Conservation (phyloP, 2,329 filamentous ascomycete species). For the Penicillium polonicum region DNA sequence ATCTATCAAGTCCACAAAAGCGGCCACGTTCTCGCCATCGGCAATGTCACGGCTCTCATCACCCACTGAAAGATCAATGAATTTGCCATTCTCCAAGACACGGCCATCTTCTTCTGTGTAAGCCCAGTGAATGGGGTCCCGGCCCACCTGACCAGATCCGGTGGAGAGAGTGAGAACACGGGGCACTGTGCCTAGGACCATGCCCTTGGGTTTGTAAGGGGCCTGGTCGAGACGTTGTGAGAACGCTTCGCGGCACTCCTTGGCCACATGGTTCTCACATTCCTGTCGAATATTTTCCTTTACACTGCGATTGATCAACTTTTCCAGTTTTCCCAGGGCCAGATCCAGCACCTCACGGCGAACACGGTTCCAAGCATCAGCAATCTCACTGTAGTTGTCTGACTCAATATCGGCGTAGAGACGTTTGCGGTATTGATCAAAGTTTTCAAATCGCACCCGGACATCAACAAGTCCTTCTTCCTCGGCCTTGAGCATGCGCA, state of each 20-base stretch:
- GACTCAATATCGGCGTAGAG: conserved; percentile 84
- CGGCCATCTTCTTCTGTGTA: conserved; percentile 92
- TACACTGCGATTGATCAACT: conserved; percentile 82
- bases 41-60: conserved; percentile 66
- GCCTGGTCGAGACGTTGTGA: conserved; percentile 89
- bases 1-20: conserved; percentile 75
- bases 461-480: conserved; percentile 90
- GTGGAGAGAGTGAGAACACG: conserved; percentile 85
- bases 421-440: conserved; percentile 71
- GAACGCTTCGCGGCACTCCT: conserved; percentile 83
- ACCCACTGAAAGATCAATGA: conserved; percentile 69
- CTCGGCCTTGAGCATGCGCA: conserved; percentile 97
- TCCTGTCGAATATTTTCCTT: conserved; percentile 92
- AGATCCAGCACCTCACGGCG: conserved; percentile 80
- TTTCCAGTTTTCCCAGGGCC: conserved; percentile 78
- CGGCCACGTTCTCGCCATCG: conserved; percentile 63
- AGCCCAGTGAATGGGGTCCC: conserved; percentile 82
- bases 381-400: conserved; percentile 91
- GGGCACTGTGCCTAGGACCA: conserved; percentile 82
- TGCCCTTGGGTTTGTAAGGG: conserved; percentile 90
- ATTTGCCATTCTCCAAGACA: conserved; percentile 84
- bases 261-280: conserved; percentile 90
- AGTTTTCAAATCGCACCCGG: conserved; percentile 71
- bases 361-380: conserved; percentile 91
- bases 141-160: conserved; percentile 71